These are phyloP conservation scores for Eutrema heterophyllum DNA, from an alignment of 345 rosid genomes.

Conservation along the genomic window DNA sequence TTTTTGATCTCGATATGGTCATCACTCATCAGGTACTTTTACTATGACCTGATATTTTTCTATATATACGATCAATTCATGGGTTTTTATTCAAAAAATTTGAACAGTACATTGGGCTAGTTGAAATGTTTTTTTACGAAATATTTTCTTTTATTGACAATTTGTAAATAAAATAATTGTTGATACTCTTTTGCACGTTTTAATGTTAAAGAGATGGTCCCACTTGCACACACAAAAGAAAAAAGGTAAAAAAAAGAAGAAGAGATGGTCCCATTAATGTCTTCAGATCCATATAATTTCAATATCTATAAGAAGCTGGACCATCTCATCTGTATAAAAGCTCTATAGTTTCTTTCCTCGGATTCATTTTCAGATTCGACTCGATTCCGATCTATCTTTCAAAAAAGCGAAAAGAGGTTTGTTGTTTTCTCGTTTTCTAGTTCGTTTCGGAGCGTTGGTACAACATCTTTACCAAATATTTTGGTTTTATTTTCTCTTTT, in stretches of 20 bases:
- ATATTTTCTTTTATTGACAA: background rate
- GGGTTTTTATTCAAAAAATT: too few relatives aligned
- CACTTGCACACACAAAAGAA: too few relatives aligned
- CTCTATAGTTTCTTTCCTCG: background rate
- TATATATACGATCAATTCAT: too few relatives aligned
- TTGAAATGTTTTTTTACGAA: background rate
- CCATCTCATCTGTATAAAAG: conserved; percentile 4
- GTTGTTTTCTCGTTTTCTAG: background rate
- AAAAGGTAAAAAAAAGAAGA: too few relatives aligned
- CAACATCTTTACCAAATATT: background rate
- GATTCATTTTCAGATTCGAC: background rate
- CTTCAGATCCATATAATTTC: background rate
- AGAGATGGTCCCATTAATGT: conserved; percentile 11
- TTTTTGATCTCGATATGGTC: too few relatives aligned
- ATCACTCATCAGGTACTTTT: too few relatives aligned
- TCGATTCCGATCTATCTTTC: background rate
- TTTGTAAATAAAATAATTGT: conserved; percentile 17
- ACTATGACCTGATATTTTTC: too few relatives aligned
- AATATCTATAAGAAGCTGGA: background rate
- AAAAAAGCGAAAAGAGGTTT: background rate
- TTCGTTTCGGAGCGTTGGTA: background rate
- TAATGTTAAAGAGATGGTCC: conserved; percentile 6
- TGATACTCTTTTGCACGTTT: conserved; percentile 27
- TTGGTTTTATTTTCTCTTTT: background rate
- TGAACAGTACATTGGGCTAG: too few relatives aligned